Percentiles rank a stretch among this genome's conserved stretches.
Evolutionary conservation across 768 basidiomycete species (phyloP).

Genomic region (Podaxis carcinomalis): DNA sequence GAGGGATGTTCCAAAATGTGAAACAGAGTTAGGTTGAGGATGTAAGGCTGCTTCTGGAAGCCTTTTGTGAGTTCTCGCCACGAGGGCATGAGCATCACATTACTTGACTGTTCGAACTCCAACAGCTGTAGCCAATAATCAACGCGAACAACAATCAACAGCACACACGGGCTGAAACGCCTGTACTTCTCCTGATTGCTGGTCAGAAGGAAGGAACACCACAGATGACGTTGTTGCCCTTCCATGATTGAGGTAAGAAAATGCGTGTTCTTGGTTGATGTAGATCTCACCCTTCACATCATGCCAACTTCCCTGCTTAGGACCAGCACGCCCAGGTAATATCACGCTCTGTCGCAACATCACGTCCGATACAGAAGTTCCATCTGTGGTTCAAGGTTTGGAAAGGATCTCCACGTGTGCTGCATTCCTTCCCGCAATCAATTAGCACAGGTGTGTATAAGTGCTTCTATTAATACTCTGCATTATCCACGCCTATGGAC

Average conservation of each 20-base stretch:
- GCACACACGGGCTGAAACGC: background rate
- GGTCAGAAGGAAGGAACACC: background rate
- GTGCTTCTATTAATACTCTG: background rate
- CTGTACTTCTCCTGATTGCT: background rate
- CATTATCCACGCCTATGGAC: background rate
- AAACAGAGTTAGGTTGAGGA: background rate
- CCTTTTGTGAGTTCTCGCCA: background rate
- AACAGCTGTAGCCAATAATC: background rate
- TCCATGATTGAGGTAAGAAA: background rate
- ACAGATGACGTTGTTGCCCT: background rate
- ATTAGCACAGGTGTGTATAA: background rate
- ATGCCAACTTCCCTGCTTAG: background rate
- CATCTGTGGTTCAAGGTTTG: background rate
- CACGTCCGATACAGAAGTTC: background rate
- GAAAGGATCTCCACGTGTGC: constrained; percentile 4
- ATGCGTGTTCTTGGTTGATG: background rate
- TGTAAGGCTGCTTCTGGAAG: constrained; percentile 4
- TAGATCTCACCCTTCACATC: background rate
- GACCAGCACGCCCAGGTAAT: background rate
- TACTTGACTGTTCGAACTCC: background rate
- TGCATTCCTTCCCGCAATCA: background rate
- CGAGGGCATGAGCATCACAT: background rate
- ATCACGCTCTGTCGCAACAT: background rate
- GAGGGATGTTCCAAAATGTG: background rate
- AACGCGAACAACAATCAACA: background rate